Evolutionary conservation across 192 early-diverging fungal species (phyloP).

Genomic region (Backusella tarrabulga): DNA sequence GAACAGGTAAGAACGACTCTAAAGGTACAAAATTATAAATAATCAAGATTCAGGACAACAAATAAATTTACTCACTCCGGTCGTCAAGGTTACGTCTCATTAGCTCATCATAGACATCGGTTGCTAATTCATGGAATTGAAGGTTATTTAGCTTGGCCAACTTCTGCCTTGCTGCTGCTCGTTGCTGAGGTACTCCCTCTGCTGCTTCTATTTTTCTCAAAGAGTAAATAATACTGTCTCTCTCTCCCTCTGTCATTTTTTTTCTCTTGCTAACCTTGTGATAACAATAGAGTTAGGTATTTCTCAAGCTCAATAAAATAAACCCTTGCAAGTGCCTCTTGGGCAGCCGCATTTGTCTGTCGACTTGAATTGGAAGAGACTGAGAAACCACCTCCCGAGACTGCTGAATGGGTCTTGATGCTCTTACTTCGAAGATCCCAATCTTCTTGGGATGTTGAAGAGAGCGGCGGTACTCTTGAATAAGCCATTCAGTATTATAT

Average conservation of each 20-base stretch:
- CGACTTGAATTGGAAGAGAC: neutral
- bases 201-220: conserved; percentile 27
- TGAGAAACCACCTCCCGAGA: neutral
- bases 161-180: conserved; percentile 67
- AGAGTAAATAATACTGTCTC: neutral
- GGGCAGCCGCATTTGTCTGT: conserved; percentile 5
- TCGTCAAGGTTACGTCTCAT: conserved; percentile 58
- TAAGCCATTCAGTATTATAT: conserved; percentile 2
- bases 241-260: neutral
- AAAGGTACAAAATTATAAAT: neutral
- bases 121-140: conserved; percentile 94
- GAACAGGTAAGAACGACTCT: conserved; percentile 81
- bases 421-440: conserved; percentile 1
- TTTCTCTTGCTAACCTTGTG: conserved; percentile 30
- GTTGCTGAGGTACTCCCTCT: conserved; percentile 30
- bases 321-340: conserved; percentile 12
- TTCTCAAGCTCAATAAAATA: conserved; percentile 31
- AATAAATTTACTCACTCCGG: conserved; percentile 49
- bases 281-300: conserved; percentile 22
- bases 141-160: conserved; percentile 70
- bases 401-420: neutral
- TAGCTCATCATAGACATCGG: conserved; percentile 96
- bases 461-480: neutral
- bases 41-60: neutral
- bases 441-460: neutral